A percentile compares a stretch with the other conserved stretches of the same genome.
Conservation (phyloP, 768 basidiomycete genomes). For the Rhizopogon rudus region DNA sequence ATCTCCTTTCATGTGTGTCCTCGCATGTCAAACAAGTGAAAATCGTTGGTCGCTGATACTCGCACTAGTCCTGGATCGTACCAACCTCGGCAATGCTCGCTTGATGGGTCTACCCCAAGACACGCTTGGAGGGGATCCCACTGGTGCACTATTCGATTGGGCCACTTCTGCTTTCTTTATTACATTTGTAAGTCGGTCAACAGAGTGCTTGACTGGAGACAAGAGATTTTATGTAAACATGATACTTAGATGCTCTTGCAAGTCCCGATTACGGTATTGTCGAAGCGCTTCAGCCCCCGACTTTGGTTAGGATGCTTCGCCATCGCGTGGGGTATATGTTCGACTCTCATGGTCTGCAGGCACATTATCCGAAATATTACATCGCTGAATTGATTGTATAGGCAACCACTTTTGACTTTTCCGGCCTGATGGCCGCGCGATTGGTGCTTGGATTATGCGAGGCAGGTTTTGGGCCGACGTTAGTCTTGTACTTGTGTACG, state of each 20-base stretch:
- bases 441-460: constrained; percentile 14
- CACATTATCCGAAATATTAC: not conserved
- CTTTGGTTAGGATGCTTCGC: constrained; percentile 55
- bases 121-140: constrained; percentile 54
- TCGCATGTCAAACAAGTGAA: not conserved
- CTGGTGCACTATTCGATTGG: constrained; percentile 60
- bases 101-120: constrained; percentile 58
- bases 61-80: constrained; percentile 47
- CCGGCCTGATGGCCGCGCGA: constrained; percentile 12
- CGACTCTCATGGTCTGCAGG: constrained; percentile 53
- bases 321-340: constrained; percentile 63
- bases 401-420: constrained; percentile 10
- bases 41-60: not conserved
- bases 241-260: constrained; percentile 50
- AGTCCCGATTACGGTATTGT: constrained; percentile 52
- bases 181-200: constrained; percentile 47
- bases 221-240: not conserved
- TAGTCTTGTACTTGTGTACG: constrained; percentile 10
- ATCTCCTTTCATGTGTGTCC: constrained; percentile 55
- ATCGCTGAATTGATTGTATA: not conserved
- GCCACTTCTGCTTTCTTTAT: constrained; percentile 67
- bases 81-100: constrained; percentile 67
- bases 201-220: not conserved
- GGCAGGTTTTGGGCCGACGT: constrained; percentile 13
- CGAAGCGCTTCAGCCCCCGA: constrained; percentile 57